Percentiles rank a stretch among this genome's conserved stretches.
Evolutionary conservation across 805 yeast species (phyloP).

Genomic region (Barnettozyma vustinii): DNA sequence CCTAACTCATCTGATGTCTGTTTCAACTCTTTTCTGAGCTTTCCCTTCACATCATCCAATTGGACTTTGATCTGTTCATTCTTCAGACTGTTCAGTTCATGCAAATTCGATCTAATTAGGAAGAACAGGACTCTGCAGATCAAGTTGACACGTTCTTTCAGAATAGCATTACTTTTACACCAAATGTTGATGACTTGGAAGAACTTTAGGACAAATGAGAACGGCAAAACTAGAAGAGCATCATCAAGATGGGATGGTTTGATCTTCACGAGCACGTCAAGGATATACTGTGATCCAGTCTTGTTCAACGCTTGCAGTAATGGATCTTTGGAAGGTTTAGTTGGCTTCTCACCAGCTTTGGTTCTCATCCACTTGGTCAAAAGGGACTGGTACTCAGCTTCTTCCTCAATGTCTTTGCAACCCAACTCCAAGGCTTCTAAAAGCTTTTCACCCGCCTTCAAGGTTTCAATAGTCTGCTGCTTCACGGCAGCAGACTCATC

Average conservation of each 20-base stretch:
- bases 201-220: slow-evolving; percentile 70
- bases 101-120: slow-evolving; percentile 65
- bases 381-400: slow-evolving; percentile 45
- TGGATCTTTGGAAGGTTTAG: slow-evolving; percentile 60
- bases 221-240: slow-evolving; percentile 85
- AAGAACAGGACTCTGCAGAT: slow-evolving; percentile 76
- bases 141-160: slow-evolving; percentile 49
- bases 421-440: slow-evolving; percentile 45
- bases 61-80: slow-evolving; percentile 60
- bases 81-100: slow-evolving; percentile 68
- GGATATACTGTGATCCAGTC: slow-evolving; percentile 71
- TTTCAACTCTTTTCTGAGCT: slow-evolving; percentile 53
- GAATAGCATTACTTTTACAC: slow-evolving; percentile 46
- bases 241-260: slow-evolving; percentile 87
- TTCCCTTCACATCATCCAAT: slow-evolving; percentile 55
- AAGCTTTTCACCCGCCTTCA: slow-evolving; percentile 39
- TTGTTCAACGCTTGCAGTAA: slow-evolving; percentile 68
- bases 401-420: slow-evolving; percentile 56
- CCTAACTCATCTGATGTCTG: slow-evolving; percentile 61
- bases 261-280: slow-evolving; percentile 65
- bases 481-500: slow-evolving; percentile 63
- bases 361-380: slow-evolving; percentile 35
- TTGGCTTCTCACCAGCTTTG: slow-evolving; percentile 44
- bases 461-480: slow-evolving; percentile 82
- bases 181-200: slow-evolving; percentile 72